These are phyloP conservation scores for Skeletonema costatum DNA, from an alignment of 108 stramenopile species.

Conservation along the genomic window DNA sequence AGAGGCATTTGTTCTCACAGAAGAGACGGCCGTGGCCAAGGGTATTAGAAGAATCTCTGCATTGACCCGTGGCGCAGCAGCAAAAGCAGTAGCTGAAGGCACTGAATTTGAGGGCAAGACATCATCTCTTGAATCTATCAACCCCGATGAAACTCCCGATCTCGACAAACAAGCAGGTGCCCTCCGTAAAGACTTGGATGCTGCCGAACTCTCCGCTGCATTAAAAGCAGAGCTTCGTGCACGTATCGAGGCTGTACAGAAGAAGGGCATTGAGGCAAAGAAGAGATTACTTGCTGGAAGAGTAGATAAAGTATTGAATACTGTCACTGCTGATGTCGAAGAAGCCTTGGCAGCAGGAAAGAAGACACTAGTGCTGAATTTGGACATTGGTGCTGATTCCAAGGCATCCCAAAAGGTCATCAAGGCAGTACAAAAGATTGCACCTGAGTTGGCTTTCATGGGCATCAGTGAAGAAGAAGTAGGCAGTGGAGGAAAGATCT, in stretches of 20 bases:
- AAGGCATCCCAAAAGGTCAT: slow-evolving; percentile 92
- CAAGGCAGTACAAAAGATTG: slow-evolving; percentile 84
- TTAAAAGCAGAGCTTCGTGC: slow-evolving; percentile 81
- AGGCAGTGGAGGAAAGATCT: slow-evolving; percentile 83
- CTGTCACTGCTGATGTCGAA: slow-evolving; percentile 56
- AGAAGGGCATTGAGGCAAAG: slow-evolving; percentile 82
- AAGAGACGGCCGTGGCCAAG: slow-evolving; percentile 88
- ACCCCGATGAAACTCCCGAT: slow-evolving; percentile 47
- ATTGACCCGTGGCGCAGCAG: slow-evolving; percentile 68
- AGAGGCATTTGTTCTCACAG: slow-evolving; percentile 75
- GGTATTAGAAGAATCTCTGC: slow-evolving; percentile 84
- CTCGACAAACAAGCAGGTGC: slow-evolving; percentile 84
- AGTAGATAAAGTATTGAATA: slow-evolving; percentile 66
- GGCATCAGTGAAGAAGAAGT: slow-evolving; percentile 79
- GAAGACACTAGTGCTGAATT: slow-evolving; percentile 67
- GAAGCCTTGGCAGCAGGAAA: slow-evolving; percentile 55
- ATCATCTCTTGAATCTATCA: slow-evolving; percentile 55
- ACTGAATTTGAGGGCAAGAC: slow-evolving; percentile 54
- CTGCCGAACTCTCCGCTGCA: slow-evolving; percentile 72
- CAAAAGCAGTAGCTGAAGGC: slow-evolving; percentile 65
- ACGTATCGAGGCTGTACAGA: slow-evolving; percentile 82
- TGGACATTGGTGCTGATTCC: slow-evolving; percentile 91
- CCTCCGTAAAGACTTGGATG: slow-evolving; percentile 83
- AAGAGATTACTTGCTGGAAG: slow-evolving; percentile 77
- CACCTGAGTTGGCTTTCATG: slow-evolving; percentile 85